Base-by-base conservation (phyloP, 306 rosid genomes). In the Casuarina equisetifolia region DNA sequence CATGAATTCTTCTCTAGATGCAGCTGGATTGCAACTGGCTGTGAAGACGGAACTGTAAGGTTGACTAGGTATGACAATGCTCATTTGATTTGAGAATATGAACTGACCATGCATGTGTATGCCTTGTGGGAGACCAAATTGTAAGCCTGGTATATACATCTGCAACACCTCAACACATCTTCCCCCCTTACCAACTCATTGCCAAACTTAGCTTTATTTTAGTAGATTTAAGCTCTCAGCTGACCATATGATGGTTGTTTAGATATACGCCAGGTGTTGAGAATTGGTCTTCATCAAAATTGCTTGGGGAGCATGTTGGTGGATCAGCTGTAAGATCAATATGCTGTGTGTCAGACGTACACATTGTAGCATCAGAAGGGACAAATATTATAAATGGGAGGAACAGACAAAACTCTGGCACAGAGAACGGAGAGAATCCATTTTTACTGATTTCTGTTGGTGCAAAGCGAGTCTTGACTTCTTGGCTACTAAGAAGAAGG, bases 11-110 rank as follows among this genome's bases (percentile, higher is more conserved):
- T 50, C 82, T 79, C 89, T 73, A 78, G 81, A 81, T 86, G 86
- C 76, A 88, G 91, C 76, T 91, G 96, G 93, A 85, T 95, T 53
- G 97, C 90, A 46, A 89, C 97, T 85, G 99, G 97, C 13, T 88
- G 97, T 88, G 99, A 95, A 86, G 97, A 92, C 84, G 99, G 99
- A 84, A 92, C 96, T 74, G 97, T 92, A 84, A 91, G 97, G 85
- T 84, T 91, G 89, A 92, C 97, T 67, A 85, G 96, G 97, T 89
- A 91, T 86, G 85, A 64, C 80, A 54, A 44, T 70, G 61, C 40
- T 76, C 72, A 19, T 82, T 69, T 72, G 58, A 76, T 77, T 57
- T 39, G 70, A 50, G 42, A 51, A 36, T 42, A 75, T 63, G 67
- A 35, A 32, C 25, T n/a, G 45, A 20, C 42, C 46, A 72, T 72